Evolutionary conservation across 257 asterid genomes (phyloP), one percentile per base, ranked within the genome.

Genomic region (Petunia secreta): DNA sequence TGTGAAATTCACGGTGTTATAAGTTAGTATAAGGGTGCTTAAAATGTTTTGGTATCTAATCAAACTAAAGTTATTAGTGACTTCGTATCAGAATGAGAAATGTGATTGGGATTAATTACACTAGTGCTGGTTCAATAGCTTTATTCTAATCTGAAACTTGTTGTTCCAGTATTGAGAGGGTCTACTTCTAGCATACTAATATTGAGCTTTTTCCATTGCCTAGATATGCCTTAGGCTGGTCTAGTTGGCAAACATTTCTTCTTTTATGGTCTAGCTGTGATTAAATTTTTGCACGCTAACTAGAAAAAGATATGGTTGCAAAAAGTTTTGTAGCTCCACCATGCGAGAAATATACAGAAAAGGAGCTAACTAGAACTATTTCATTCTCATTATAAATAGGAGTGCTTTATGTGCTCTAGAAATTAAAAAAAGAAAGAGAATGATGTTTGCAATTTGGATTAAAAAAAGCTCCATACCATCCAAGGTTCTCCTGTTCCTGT

Each of bases 221-320:
- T 71, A 25, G 11, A 34, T 71, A 73, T 73, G 62, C 6, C 34
- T 73, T 73, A 38, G 78, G 43, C 78, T 73, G 77, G 60, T 36
- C 34, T 48, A 34, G 16, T 71, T 71, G 34, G 46, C 43, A 71
- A 25, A 1, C 59, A 2, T 25, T 46, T 48, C 55, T 50, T 50
- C 60, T 73, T 48, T 73, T 73, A 43, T 73, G 62, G 62, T 73
- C 50, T 68, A 13, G 25, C 62, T 73, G 44, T 34, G 34, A 11
- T 16, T 73, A 73, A 5, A 34, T 34, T 13, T 48, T 73, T 67
- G 75, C 75, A 1, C 34, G 50, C 34, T 44, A 50, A 5, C 3
- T 8, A 34, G 50, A 50, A 50, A 50, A 50, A 2, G 15, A 73
- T 50, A 25, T 6, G 0, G 5, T 36, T 11, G 77, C 13, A 48